Conservation (phyloP, 108 stramenopile genomes). For the Nannochloropsis gaditana region DNA sequence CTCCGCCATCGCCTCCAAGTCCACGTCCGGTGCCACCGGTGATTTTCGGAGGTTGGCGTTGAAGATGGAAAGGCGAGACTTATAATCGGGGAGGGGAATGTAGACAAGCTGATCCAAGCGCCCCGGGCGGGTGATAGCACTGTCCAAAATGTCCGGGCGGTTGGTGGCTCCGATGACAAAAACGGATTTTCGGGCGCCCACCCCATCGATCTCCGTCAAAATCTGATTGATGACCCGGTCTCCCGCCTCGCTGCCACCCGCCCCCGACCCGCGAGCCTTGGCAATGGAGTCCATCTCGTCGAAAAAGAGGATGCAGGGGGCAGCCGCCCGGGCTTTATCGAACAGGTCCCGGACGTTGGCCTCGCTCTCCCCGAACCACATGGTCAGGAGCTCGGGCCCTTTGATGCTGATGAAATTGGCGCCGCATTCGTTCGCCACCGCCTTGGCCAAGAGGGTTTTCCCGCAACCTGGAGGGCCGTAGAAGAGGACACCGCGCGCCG, state of each 20-base stretch:
- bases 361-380: slow-evolving; percentile 99
- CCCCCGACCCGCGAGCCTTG: slow-evolving; percentile 84
- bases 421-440: slow-evolving; percentile 98
- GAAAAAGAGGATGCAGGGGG: slow-evolving; percentile 98
- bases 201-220: slow-evolving; percentile 95
- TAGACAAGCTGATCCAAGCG: slow-evolving; percentile 98
- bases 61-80: slow-evolving; percentile 85
- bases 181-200: slow-evolving; percentile 91
- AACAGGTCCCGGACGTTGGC: slow-evolving; percentile 97
- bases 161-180: slow-evolving; percentile 99
- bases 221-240: slow-evolving; percentile 99
- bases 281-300: slow-evolving; percentile 99
- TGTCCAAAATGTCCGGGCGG: slow-evolving; percentile 97
- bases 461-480: slow-evolving; percentile 99
- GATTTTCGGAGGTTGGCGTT: slow-evolving; percentile 90
- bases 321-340: slow-evolving; percentile 96
- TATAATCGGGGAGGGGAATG: slow-evolving; percentile 88
- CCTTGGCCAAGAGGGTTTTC: slow-evolving; percentile 97
- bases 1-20: slow-evolving; percentile 68
- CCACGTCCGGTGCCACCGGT: slow-evolving; percentile 70
- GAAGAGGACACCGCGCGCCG: slow-evolving; percentile 93
- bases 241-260: slow-evolving; percentile 86
- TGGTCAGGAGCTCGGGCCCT: slow-evolving; percentile 95
- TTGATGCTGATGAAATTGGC: slow-evolving; percentile 99
- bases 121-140: slow-evolving; percentile 96